A percentile compares a stretch with the other conserved stretches of the same genome.
These are phyloP conservation scores for Xylaria palmicola DNA, from an alignment of 495 filamentous ascomycete genomes.

Conservation along the genomic window DNA sequence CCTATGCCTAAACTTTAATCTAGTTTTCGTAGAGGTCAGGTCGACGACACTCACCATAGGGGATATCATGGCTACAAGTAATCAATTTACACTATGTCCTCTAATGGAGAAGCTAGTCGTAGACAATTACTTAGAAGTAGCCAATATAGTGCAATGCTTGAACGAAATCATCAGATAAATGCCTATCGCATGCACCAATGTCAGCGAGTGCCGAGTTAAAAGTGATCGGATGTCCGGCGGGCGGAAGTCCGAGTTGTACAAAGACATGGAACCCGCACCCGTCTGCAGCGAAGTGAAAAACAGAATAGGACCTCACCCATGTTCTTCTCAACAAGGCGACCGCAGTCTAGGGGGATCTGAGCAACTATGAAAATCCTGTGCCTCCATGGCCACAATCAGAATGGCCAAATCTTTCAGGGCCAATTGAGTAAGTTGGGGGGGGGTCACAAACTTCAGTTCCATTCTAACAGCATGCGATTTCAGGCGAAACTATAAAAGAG, in stretches of 20 bases:
- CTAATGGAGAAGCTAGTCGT: no score
- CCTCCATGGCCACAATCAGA: conserved; percentile 63
- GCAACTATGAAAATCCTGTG: conserved; percentile 55
- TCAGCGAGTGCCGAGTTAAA: neutral
- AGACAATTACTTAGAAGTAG: no score
- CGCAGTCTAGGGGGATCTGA: neutral
- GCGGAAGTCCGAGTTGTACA: neutral
- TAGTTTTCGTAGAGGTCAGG: no score
- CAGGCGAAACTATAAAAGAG: neutral
- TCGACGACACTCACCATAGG: no score
- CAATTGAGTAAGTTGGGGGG: conserved; percentile 37
- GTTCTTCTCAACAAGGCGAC: neutral
- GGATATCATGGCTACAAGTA: no score
- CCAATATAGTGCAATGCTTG: no score
- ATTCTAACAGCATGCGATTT: neutral
- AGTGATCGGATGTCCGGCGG: neutral
- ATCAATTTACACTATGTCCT: no score
- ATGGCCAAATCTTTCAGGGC: conserved; percentile 55
- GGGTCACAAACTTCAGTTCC: neutral
- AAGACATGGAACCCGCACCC: neutral
- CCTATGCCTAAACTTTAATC: no score
- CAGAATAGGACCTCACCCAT: neutral
- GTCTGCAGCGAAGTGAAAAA: neutral
- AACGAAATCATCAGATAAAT: no score
- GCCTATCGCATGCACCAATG: neutral